Percentiles rank a stretch among this genome's conserved stretches.
Evolutionary conservation across 2,329 filamentous ascomycete species (phyloP).

Genomic region (Reticulascus tulasneorum): DNA sequence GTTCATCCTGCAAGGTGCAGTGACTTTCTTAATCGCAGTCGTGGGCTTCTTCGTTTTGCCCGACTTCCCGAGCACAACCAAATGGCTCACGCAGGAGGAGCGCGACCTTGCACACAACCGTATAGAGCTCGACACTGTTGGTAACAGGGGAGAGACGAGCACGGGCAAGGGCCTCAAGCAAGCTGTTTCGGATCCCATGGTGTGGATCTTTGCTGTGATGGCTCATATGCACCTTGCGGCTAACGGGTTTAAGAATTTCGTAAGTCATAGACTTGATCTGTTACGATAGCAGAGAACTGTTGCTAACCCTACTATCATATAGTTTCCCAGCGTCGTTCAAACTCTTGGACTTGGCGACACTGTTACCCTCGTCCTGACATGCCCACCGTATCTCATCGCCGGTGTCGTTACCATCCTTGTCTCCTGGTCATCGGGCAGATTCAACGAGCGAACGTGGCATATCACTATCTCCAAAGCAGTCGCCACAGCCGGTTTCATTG

Average conservation of each 20-base stretch:
- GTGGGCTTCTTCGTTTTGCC: conserved; percentile 16
- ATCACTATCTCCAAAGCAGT: conserved; percentile 34
- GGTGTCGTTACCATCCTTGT: conserved; percentile 20
- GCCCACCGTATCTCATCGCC: conserved; percentile 26
- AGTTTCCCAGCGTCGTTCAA: conserved; percentile 37
- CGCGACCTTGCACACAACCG: conserved; percentile 16
- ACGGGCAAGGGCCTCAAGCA: conserved; percentile 23
- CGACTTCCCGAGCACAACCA: conserved; percentile 18
- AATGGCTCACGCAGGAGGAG: conserved; percentile 18
- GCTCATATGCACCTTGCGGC: conserved; percentile 46
- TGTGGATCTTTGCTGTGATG: conserved; percentile 45
- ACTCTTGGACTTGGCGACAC: conserved; percentile 43
- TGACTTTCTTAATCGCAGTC: conserved; percentile 24
- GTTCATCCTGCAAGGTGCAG: conserved; percentile 35
- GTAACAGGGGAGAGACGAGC: conserved; percentile 18
- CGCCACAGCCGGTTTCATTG: conserved; percentile 34
- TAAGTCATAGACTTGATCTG: no score
- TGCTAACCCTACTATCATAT: not conserved
- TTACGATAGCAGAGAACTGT: no score
- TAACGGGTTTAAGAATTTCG: conserved; percentile 39
- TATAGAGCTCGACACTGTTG: conserved; percentile 21
- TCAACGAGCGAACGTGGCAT: conserved; percentile 40
- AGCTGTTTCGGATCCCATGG: conserved; percentile 34
- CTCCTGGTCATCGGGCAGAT: conserved; percentile 29
- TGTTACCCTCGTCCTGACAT: conserved; percentile 45